These are phyloP conservation scores for Drechslera avenae DNA, from an alignment of 2,329 filamentous ascomycete genomes.

Conservation along the genomic window DNA sequence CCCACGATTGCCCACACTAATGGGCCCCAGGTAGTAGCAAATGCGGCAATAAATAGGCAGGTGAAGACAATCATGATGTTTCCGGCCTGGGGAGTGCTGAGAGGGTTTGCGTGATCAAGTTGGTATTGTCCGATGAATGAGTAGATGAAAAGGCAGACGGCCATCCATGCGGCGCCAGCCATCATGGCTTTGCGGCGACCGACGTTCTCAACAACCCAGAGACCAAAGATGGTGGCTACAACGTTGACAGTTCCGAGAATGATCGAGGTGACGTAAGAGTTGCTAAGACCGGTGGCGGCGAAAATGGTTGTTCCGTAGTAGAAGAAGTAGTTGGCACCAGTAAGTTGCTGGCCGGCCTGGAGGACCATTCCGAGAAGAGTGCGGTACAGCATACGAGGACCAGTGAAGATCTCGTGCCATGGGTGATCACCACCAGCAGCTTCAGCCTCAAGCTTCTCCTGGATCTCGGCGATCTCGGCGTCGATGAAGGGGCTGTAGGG, in stretches of 20 bases:
- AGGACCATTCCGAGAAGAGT: conserved; percentile 66
- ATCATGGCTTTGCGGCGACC: conserved; percentile 56
- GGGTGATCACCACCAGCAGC: conserved; percentile 43
- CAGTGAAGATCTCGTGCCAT: conserved; percentile 65
- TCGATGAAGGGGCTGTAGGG: conserved; percentile 60
- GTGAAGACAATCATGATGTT: conserved; percentile 70
- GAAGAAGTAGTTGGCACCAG: conserved; percentile 61
- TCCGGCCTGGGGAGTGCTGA: conserved; percentile 54
- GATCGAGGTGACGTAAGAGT: conserved; percentile 55
- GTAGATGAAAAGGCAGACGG: conserved; percentile 63
- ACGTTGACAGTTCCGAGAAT: conserved; percentile 59
- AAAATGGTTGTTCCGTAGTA: conserved; percentile 58
- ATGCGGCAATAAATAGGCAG: conserved; percentile 69
- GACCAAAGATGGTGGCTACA: conserved; percentile 52
- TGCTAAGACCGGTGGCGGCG: conserved; percentile 47
- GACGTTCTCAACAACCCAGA: conserved; percentile 55
- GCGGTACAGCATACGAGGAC: conserved; percentile 70
- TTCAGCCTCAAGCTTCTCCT: conserved; percentile 61
- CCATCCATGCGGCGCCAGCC: conserved; percentile 55
- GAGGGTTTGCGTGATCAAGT: conserved; percentile 40
- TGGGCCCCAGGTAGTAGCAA: conserved; percentile 72
- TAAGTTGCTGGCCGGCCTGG: conserved; percentile 70
- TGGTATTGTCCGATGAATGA: conserved; percentile 54
- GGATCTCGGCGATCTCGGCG: conserved; percentile 61
- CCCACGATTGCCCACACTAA: conserved; percentile 73